Conservation (phyloP, 345 rosid genomes). For the Bruguiera parviflora region DNA sequence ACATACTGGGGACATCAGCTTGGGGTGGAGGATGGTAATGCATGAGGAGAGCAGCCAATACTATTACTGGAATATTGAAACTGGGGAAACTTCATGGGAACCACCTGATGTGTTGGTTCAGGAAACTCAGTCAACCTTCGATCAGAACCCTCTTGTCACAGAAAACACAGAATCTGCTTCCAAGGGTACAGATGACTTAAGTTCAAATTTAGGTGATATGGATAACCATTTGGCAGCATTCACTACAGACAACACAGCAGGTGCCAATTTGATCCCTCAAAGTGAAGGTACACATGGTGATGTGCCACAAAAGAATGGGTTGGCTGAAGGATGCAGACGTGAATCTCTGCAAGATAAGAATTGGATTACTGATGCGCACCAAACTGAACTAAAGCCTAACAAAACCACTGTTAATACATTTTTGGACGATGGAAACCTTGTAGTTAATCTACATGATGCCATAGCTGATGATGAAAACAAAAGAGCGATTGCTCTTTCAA, state of each 20-base stretch:
- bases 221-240: slow-evolving; percentile 33
- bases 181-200: too few species aligned
- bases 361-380: slow-evolving; percentile 22
- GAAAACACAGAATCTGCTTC: slow-evolving; percentile 34
- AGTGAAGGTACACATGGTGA: slow-evolving; percentile 22
- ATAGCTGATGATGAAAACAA: slow-evolving; percentile 27
- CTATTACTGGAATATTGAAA: slow-evolving; percentile 92
- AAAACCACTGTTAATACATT: slow-evolving; percentile 24
- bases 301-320: slow-evolving; percentile 23
- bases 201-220: slow-evolving; percentile 26
- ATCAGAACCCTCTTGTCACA: slow-evolving; percentile 23
- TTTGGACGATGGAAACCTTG: slow-evolving; percentile 23
- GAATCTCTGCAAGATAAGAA: slow-evolving; percentile 29
- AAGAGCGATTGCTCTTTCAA: slow-evolving; percentile 37
- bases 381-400: slow-evolving; percentile 28
- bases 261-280: slow-evolving; percentile 27
- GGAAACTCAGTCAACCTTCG: slow-evolving; percentile 28
- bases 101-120: slow-evolving; percentile 56
- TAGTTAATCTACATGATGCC: slow-evolving; percentile 20
- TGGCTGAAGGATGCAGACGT: slow-evolving; percentile 27
- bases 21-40: slow-evolving; percentile 78
- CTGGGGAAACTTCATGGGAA: slow-evolving; percentile 99
- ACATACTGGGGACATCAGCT: slow-evolving; percentile 44
- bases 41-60: slow-evolving; percentile 85
- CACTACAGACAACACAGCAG: slow-evolving; percentile 16